Conservation (phyloP, 2,329 filamentous ascomycete genomes). For the Sporothrix humicola region DNA sequence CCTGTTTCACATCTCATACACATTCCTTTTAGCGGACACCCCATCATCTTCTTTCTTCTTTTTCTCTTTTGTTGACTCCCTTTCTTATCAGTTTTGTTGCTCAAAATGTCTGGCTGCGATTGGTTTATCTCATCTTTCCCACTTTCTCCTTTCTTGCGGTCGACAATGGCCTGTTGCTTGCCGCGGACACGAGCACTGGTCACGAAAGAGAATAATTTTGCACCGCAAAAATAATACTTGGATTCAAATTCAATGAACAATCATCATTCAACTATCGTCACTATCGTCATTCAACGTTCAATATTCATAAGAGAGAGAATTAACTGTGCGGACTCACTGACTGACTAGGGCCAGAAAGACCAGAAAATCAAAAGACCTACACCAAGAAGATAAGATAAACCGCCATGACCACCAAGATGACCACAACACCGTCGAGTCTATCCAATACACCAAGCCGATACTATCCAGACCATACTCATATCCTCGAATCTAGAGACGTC, state of each 20-base stretch:
- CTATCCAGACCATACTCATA: too few species aligned
- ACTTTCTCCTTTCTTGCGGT: background rate
- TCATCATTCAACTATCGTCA: background rate
- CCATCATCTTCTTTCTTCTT: background rate
- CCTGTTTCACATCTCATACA: background rate
- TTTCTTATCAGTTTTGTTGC: background rate
- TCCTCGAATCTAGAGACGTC: background rate
- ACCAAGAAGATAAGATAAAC: background rate
- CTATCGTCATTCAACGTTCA: background rate
- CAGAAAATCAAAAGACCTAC: background rate
- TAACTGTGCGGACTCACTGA: slow-evolving; percentile 3
- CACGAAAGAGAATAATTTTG: background rate
- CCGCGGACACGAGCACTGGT: background rate
- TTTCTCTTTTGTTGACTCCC: background rate
- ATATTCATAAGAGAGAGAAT: too few species aligned
- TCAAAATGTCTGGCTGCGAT: background rate
- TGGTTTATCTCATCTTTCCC: background rate
- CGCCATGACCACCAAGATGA: too few species aligned
- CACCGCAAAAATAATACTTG: slow-evolving; percentile 21
- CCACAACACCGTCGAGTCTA: too few species aligned
- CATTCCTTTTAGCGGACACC: background rate
- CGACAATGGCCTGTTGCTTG: background rate
- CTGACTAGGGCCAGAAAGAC: background rate
- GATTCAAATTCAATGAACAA: slow-evolving; percentile 19
- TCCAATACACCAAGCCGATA: background rate